Evolutionary conservation across 2,329 filamentous ascomycete genomes (phyloP), one percentile per base, ranked within the genome.

Genomic region (Aspergillus eucalypticola): DNA sequence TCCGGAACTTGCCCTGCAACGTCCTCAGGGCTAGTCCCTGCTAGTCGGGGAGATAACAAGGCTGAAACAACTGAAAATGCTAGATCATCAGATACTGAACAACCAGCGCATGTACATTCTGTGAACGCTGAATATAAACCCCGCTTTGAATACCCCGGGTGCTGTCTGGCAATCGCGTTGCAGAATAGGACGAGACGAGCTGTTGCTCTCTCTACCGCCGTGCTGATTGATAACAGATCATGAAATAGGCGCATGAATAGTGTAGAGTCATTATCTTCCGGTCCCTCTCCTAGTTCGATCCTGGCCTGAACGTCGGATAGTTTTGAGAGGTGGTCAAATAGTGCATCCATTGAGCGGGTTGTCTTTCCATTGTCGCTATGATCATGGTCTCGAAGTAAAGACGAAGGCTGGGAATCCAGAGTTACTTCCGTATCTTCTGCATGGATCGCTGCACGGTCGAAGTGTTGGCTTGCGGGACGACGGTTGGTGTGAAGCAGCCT

Each of bases 191-290:
- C 73, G 23, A 82, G 59, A 50, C 64, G 69, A 35, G 70, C 66
- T 32, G 73, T 60, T 41, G 73, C 75, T 44, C 73, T 68, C 27
- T 70, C 65, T 39, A 69, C 56, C 17, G 65, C 61, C 27, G 74
- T 71, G 17, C 71, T 69, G 4, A 63, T 46, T 6, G 73, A 65
- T 19, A 76, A 63, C 3, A 67, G 63, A 25, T 69, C 61, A 58
- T 81, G 72, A 53, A 81, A 79, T 35, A 73, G 73, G 27, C 66
- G 69, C 29, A 83, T 63, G 59, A 82, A 82, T 5, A 74, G 58
- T 1, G 79, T 82, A 3, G 78, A 79, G 3, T 65, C 60, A 17
- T 56, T 66, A 62, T 81, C 78, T 23, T 72, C 64, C 4, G 69
- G 70, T 1, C 74, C 73, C 49, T 62, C 61, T 6, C 79, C 78